These are phyloP conservation scores for Vigna mungo DNA, from an alignment of 306 rosid species.

Conservation along the genomic window DNA sequence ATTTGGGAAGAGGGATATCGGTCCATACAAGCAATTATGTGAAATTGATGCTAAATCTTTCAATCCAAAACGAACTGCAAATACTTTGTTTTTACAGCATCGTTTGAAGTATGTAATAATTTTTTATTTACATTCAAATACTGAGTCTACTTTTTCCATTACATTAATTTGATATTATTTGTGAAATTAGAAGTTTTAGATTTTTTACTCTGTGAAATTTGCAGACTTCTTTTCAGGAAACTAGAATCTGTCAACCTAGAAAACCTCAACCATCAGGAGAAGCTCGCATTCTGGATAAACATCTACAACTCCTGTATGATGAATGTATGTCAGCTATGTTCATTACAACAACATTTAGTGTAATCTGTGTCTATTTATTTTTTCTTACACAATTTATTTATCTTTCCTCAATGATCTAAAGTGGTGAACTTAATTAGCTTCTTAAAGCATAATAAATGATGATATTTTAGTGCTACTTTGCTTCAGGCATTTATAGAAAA, in stretches of 20 bases:
- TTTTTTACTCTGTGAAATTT: slow-evolving; percentile 43
- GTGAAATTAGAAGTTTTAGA: slow-evolving; percentile 15
- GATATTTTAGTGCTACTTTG: slow-evolving; percentile 32
- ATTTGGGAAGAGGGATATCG: slow-evolving; percentile 75
- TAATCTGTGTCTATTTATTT: background rate
- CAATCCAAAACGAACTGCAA: slow-evolving; percentile 69
- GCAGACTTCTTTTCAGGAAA: slow-evolving; percentile 81
- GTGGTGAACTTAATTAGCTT: slow-evolving; percentile 26
- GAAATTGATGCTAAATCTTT: slow-evolving; percentile 67
- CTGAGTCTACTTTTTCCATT: slow-evolving; percentile 26
- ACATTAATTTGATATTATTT: slow-evolving; percentile 13
- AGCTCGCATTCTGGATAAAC: slow-evolving; percentile 98
- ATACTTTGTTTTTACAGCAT: slow-evolving; percentile 72
- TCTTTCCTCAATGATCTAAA: slow-evolving; percentile 17
- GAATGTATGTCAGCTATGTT: slow-evolving; percentile 61
- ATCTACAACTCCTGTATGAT: slow-evolving; percentile 93
- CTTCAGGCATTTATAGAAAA: slow-evolving; percentile 81
- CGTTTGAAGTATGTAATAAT: slow-evolving; percentile 72
- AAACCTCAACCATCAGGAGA: slow-evolving; percentile 81
- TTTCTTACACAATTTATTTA: background rate
- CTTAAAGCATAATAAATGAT: slow-evolving; percentile 31
- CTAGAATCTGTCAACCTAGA: slow-evolving; percentile 76
- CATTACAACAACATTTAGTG: slow-evolving; percentile 1
- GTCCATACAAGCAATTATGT: slow-evolving; percentile 71
- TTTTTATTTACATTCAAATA: background rate